These are phyloP conservation scores for Neofusicoccum sp. DNA, from an alignment of 2,329 filamentous ascomycete genomes.

Conservation along the genomic window DNA sequence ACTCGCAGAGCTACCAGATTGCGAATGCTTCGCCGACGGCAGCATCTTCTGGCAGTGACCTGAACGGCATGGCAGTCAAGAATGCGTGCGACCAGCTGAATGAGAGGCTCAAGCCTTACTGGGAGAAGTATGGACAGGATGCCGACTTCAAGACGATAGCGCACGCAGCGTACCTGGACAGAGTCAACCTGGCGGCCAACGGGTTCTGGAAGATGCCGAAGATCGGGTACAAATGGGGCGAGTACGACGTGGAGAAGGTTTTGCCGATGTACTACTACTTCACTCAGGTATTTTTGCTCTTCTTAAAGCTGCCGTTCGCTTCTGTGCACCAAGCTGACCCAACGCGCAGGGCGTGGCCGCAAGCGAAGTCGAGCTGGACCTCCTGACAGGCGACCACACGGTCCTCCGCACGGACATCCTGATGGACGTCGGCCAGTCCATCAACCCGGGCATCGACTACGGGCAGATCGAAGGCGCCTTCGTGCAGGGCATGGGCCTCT, in stretches of 20 bases:
- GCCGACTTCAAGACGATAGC: conserved; percentile 84
- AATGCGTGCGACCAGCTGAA: conserved; percentile 91
- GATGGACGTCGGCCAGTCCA: conserved; percentile 86
- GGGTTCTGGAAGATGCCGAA: conserved; percentile 97
- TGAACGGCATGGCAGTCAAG: conserved; percentile 91
- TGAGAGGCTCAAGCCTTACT: conserved; percentile 77
- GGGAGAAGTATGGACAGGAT: conserved; percentile 71
- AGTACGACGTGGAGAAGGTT: conserved; percentile 32
- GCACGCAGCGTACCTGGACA: conserved; percentile 88
- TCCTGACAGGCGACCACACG: conserved; percentile 89
- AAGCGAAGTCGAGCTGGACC: conserved; percentile 87
- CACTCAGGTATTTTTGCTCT: conserved; percentile 57
- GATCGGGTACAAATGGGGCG: conserved; percentile 87
- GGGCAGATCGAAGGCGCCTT: conserved; percentile 81
- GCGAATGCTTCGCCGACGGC: conserved; percentile 90
- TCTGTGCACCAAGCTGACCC: not conserved
- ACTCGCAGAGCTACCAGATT: conserved; percentile 83
- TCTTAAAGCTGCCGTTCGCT: not conserved
- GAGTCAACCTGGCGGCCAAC: conserved; percentile 90
- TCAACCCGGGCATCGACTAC: conserved; percentile 76
- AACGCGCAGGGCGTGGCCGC: conserved; percentile 69
- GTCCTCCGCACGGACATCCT: conserved; percentile 84
- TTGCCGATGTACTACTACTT: conserved; percentile 94
- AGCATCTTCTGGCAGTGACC: conserved; percentile 86
- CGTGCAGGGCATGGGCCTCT: conserved; percentile 74